A percentile compares a stretch with the other conserved stretches of the same genome.
Evolutionary conservation across 176 grass and related monocot genomes (phyloP).

Genomic region (Oryza nivara): DNA sequence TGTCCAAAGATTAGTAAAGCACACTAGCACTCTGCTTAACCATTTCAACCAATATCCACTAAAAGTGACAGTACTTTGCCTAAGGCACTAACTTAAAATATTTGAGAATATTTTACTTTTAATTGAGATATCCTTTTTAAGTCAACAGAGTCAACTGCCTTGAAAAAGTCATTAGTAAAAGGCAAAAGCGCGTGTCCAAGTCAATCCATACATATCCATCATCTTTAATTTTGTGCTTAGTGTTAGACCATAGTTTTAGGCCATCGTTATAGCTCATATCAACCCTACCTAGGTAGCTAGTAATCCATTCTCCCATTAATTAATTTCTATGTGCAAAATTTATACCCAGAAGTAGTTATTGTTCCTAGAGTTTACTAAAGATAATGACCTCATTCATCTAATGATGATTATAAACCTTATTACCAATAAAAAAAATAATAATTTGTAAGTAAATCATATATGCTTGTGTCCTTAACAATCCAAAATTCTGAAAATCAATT

Average conservation of each 20-base stretch:
- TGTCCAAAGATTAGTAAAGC: not conserved
- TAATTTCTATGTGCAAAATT: no score
- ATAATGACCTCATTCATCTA: no score
- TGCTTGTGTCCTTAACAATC: no score
- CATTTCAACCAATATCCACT: not conserved
- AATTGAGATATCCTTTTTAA: not conserved
- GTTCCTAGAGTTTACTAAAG: no score
- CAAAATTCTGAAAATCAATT: no score
- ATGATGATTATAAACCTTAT: no score
- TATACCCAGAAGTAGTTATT: no score
- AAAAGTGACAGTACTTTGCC: not conserved
- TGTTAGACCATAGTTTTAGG: not conserved
- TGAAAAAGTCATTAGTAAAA: not conserved
- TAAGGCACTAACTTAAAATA: not conserved
- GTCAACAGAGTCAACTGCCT: constrained; percentile 35
- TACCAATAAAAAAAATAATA: no score
- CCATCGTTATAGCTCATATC: constrained; percentile 9
- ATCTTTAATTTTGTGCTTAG: not conserved
- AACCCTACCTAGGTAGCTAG: not conserved
- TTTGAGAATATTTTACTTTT: not conserved
- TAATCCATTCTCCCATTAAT: no score
- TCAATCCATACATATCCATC: not conserved
- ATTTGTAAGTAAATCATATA: no score
- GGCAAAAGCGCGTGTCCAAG: not conserved
- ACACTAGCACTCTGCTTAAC: not conserved